phyloP scores from a whole-genome alignment of 2,329 filamentous ascomycete genomes.

The Fusarium napiforme region DNA sequence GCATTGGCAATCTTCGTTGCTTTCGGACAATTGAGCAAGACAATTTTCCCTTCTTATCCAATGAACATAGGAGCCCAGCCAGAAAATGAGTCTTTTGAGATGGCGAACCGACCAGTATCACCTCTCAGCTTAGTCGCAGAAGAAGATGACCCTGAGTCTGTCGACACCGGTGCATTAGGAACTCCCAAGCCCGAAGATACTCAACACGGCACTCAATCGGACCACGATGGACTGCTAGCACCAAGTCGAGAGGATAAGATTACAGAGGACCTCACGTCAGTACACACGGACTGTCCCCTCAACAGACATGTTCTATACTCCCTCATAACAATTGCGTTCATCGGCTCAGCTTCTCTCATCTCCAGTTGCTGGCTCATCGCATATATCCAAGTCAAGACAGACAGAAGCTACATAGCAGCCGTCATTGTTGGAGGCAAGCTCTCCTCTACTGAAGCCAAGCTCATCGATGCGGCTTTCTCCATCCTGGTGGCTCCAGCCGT shows the following conservation, averaged over 20 bases:
- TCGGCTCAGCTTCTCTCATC: neutral
- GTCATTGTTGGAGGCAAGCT: constrained; percentile 13
- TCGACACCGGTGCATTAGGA: neutral
- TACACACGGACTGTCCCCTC: neutral
- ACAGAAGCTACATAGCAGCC: constrained; percentile 14
- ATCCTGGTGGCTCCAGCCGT: constrained; percentile 24
- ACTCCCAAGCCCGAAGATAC: neutral
- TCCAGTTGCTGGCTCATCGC: constrained; percentile 13
- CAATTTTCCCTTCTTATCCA: neutral
- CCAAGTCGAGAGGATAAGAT: neutral
- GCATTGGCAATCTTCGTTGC: neutral
- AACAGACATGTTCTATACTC: constrained; percentile 28
- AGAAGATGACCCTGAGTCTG: neutral
- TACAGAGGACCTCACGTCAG: neutral
- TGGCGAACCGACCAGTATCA: neutral
- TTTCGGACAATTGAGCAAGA: neutral
- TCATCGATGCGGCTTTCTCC: constrained; percentile 28
- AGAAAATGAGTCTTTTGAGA: neutral
- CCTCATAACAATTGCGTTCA: neutral
- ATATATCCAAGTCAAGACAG: neutral
- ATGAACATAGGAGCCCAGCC: neutral
- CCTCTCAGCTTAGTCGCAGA: neutral
- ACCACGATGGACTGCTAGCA: neutral
- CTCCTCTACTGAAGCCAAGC: constrained; percentile 21
- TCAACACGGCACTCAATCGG: neutral